Percentiles rank a stretch among this genome's conserved stretches.
phyloP scores from a whole-genome alignment of 129 eudicot species.

The Ambrosia artemisiifolia region DNA sequence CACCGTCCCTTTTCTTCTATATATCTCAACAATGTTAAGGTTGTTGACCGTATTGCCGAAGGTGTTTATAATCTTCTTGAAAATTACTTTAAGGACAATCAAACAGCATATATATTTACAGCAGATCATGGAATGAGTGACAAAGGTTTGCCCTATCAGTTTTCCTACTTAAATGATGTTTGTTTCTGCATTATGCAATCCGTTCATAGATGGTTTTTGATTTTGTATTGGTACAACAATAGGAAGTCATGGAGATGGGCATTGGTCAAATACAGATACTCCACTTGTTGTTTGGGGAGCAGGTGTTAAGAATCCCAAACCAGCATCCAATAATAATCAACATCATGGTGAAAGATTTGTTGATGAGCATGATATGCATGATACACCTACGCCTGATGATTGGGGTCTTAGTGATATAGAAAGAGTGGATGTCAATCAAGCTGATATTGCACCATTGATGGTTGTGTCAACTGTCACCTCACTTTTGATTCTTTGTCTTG shows the following conservation, averaged over 20 bases:
- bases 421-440: slow-evolving; percentile 96
- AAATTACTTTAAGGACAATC: slow-evolving; percentile 75
- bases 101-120: slow-evolving; percentile 85
- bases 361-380: slow-evolving; percentile 86
- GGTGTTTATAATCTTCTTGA: slow-evolving; percentile 84
- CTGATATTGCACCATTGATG: slow-evolving; percentile 98
- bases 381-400: slow-evolving; percentile 78
- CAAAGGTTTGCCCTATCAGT: slow-evolving; percentile 52
- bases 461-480: slow-evolving; percentile 33
- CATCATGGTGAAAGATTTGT: slow-evolving; percentile 62
- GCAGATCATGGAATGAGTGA: slow-evolving; percentile 99
- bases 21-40: slow-evolving; percentile 95
- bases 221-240: slow-evolving; percentile 8
- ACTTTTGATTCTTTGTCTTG: background rate
- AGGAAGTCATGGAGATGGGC: slow-evolving; percentile 99
- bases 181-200: slow-evolving; percentile 4
- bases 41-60: slow-evolving; percentile 91
- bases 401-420: slow-evolving; percentile 87
- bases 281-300: slow-evolving; percentile 99
- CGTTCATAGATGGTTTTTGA: background rate
- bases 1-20: slow-evolving; percentile 92
- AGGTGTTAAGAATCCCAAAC: slow-evolving; percentile 70
- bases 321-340: slow-evolving; percentile 43
- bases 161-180: background rate
- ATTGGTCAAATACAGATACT: slow-evolving; percentile 85